Evolutionary conservation across 2,329 filamentous ascomycete genomes (phyloP), one percentile per base, ranked within the genome.

Genomic region (Colletotrichum zoysiae): DNA sequence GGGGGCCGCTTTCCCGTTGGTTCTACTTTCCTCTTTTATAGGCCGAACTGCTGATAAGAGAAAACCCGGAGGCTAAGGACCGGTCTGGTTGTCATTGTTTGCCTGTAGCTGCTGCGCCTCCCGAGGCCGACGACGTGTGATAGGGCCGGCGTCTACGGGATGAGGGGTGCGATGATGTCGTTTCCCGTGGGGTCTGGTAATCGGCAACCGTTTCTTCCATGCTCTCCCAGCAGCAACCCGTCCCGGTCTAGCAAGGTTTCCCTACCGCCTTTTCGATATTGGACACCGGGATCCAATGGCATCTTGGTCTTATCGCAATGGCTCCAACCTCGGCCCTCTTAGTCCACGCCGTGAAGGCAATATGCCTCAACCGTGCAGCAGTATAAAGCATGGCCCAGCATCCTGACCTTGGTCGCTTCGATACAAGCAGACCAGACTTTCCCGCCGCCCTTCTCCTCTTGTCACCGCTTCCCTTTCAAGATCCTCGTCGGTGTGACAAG

Each of bases 31-130:
- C 20, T 20, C 20, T n/a, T 38, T 30, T 38, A 38, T 56, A 26
- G 26, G 48, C 53, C 46, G 53, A 51, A 26, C 55, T 65, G 65
- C 59, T 65, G 65, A 72, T 72, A 72, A 72, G 65, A 65, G n/a
- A 72, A 50, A 26, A 30, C 50, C 46, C 55, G 30, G 53, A 18
- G 44, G 18, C 14, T 9, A 6, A 4, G 55, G 18, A 59, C 30
- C 20, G 50, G 58, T 30, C 12, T 53, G 50, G 12, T n/a, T 48
- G n/a, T 6, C 9, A n/a, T 48, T 23, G 3, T 48, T 14, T 61
- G 23, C 40, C 33, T n/a, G 30, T 65, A 30, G 55, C 48, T 42
- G n/a, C 30, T 20, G 42, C 35, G 30, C 26, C n/a, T 58, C 23
- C 57, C 30, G 57, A 35, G 35, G 42, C 64, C 50, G 67, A 26